Evolutionary conservation across 345 rosid genomes (phyloP), one percentile per base, ranked within the genome.

Genomic region (Hibiscus syriacus): DNA sequence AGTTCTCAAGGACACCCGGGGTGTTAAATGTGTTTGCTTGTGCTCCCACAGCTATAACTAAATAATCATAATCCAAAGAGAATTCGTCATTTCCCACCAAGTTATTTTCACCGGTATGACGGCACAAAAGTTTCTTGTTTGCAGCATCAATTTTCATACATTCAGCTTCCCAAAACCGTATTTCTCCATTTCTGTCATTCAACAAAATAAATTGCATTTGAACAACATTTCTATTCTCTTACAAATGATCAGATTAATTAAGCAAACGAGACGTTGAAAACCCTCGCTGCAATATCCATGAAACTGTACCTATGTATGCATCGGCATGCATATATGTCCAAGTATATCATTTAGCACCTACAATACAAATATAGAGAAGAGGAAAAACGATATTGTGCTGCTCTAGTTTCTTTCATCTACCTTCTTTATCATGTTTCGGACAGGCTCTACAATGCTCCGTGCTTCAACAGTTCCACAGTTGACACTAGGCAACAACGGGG

Each of bases 391-490:
- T 22, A 38, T 52, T 23, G 23, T 1, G 12, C 1, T 36, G 22
- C 13, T 74, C 60, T 55, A 57, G 34, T 70, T 62, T 57, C 13
- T 50, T 57, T 56, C 23, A 14, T 5, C 27, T 81, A 94, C 99
- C 99, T 87, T 94, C 75, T 84, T 85, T 52, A 89, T 81, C 22
- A 94, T 91, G 32, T 94, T 94, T 4, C 98, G 80, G 36, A 94
- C 87, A 4, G 98, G 96, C 77, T 94, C 99, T 0, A 81, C 96
- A 39, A 90, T 90, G 81, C 99, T 94, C 32, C 99, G 82, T 50
- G 99, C 97, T 81, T 94, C 98, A 32, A 94, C 92, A 3, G 98
- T 92, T 20, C 99, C 99, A 65, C 99, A 92, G 58, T 98, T 94
- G 56, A 94, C 98, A 50, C 98, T 94, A 3, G 98, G 99, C 39